Conservation (phyloP, 192 early-diverging fungal genomes). For the Tieghemiomyces parasiticus region DNA sequence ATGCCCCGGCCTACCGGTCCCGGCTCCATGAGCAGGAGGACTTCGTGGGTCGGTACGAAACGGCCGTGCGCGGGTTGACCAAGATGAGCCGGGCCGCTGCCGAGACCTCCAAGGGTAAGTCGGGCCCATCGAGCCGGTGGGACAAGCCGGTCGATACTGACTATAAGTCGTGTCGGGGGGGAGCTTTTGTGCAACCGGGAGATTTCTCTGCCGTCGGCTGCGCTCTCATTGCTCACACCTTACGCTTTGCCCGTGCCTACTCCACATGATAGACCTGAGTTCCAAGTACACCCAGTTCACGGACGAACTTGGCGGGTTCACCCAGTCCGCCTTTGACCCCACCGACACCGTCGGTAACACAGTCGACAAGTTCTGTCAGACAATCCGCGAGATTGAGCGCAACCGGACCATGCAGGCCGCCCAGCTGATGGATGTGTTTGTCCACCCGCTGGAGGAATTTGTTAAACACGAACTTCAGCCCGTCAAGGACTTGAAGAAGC, state of each 20-base stretch:
- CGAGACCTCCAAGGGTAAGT: not conserved
- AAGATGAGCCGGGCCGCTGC: constrained; percentile 17
- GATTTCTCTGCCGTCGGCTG: no score
- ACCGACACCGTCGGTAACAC: not conserved
- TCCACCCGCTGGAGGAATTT: constrained; percentile 50
- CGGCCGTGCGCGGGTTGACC: constrained; percentile 17
- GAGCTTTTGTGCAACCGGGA: no score
- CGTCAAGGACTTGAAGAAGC: constrained; percentile 35
- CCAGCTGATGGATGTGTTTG: constrained; percentile 51
- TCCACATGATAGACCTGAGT: not conserved
- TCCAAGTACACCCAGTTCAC: constrained; percentile 2
- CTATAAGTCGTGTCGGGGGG: no score
- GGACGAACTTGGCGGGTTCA: not conserved
- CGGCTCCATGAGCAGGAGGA: constrained; percentile 22
- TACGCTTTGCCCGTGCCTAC: not conserved
- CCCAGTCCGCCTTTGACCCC: not conserved
- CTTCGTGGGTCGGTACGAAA: constrained; percentile 20
- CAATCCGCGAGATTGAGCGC: constrained; percentile 22
- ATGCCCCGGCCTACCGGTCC: constrained; percentile 24
- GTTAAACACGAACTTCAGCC: constrained; percentile 28
- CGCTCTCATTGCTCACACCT: not conserved
- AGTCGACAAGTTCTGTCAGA: constrained; percentile 4
- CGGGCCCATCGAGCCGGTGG: no score
- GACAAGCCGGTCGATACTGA: no score
- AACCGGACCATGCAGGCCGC: constrained; percentile 26